Percentiles rank a stretch among this genome's conserved stretches.
These are phyloP conservation scores for Euclidium syriacum DNA, from an alignment of 345 rosid species.

Conservation along the genomic window DNA sequence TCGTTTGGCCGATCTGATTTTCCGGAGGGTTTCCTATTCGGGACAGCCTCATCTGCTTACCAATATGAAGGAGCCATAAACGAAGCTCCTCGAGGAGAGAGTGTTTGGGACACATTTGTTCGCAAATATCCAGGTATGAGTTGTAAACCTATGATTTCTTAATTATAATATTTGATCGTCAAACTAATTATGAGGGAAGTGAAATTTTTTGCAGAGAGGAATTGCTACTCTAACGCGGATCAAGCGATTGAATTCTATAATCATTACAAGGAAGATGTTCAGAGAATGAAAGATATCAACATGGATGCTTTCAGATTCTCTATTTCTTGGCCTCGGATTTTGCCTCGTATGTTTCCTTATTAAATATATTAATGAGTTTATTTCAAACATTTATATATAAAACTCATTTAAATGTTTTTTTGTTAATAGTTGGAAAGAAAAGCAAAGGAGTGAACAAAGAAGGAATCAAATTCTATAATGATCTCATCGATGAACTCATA, in stretches of 20 bases:
- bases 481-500: constrained; percentile 47
- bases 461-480: constrained; percentile 46
- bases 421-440: constrained; percentile 42
- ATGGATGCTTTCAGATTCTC: constrained; percentile 49
- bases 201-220: constrained; percentile 20
- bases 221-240: constrained; percentile 32
- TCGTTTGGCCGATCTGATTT: constrained; percentile 3
- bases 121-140: constrained; percentile 30
- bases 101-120: constrained; percentile 37
- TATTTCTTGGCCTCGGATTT: constrained; percentile 50
- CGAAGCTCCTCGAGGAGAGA: constrained; percentile 30
- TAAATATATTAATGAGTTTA: neutral
- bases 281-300: constrained; percentile 35
- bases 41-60: constrained; percentile 38
- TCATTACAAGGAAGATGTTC: constrained; percentile 39
- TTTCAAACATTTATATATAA: no score
- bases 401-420: no score
- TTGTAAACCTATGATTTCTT: neutral
- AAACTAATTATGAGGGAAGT: neutral
- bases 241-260: constrained; percentile 35
- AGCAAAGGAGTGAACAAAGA: constrained; percentile 42
- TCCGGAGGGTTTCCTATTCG: constrained; percentile 32
- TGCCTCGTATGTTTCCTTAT: constrained; percentile 33
- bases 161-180: neutral
- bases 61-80: constrained; percentile 32